Base-by-base conservation (phyloP, 1,139 yeast genomes). In the Candida sanyaensis region DNA sequence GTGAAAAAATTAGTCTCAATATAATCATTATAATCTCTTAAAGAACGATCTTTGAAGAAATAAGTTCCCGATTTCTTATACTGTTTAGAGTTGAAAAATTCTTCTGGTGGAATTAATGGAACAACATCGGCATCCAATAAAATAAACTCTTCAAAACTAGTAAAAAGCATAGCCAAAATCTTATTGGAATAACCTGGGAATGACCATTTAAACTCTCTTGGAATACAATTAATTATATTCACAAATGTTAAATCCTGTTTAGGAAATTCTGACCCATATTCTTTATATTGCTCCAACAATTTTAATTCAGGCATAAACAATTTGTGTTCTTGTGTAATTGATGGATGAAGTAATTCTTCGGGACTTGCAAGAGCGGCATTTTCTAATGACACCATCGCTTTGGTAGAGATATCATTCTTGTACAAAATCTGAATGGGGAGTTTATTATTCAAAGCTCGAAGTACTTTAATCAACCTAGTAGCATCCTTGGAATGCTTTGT, bases 101-200 rank as follows among this genome's bases (percentile, higher is more conserved):
- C 63, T 12, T 53, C 55, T 2, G 65, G 59, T 2, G 68, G 61
- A 3, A 75, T 60, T 41, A 81, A 61, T 0, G 84, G 85, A 7
- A 81, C 77, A 0, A 82, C 66, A 55, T 81, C 86, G 1, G 84
- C 80, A 58, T 81, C 86, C 50, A 81, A 53, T 50, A 81, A 61
- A 3, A 81, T 56, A 37, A 77, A 69, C 49, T 81, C 84, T 48
- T 72, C 72, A 56, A 80, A 81, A 0, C 83, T 69, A 41, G 68
- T 73, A 57, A 77, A n/a, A 17, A 78, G 50, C 41, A 75, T 63
- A 0, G 84, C 81, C 24, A 80, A 57, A 4, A 80, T 51, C 55
- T 80, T 80, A 64, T 75, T 79, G 41, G 75, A 67, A 60, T 73
- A 81, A 7, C 73, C 68, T 2, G 67, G 60, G 49, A 77, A 77